Evolutionary conservation across 2,329 filamentous ascomycete genomes (phyloP).

Genomic region (Juglanconis juglandina): DNA sequence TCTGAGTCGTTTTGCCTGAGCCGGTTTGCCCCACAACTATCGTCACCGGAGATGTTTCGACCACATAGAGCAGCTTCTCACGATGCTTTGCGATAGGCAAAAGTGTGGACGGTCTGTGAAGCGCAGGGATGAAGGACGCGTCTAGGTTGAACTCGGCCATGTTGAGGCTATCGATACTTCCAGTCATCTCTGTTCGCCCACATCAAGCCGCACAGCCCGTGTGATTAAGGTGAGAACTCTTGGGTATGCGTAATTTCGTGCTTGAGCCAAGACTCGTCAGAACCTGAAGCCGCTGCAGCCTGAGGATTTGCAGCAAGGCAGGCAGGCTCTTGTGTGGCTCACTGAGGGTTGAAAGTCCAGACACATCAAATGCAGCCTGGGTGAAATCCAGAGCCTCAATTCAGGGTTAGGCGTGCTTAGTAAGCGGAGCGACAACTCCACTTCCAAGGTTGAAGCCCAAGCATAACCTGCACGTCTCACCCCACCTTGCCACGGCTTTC

Average conservation of each 20-base stretch:
- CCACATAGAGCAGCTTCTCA: constrained; percentile 75
- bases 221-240: too few species aligned
- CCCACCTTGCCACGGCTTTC: neutral
- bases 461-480: constrained; percentile 17
- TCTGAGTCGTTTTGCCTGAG: constrained; percentile 92
- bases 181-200: neutral
- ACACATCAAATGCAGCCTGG: too few species aligned
- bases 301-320: too few species aligned
- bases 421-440: constrained; percentile 1
- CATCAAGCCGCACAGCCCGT: neutral
- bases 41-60: constrained; percentile 80
- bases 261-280: too few species aligned
- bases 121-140: constrained; percentile 67
- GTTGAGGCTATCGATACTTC: neutral
- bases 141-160: constrained; percentile 58
- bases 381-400: too few species aligned
- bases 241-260: too few species aligned
- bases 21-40: constrained; percentile 93
- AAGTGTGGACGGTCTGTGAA: constrained; percentile 80
- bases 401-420: constrained; percentile 15
- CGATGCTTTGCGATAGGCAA: constrained; percentile 84
- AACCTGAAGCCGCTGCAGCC: too few species aligned
- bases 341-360: too few species aligned
- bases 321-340: too few species aligned
- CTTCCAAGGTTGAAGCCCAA: neutral